Conservation (phyloP, 306 rosid species). For the Mucuna pruriens region DNA sequence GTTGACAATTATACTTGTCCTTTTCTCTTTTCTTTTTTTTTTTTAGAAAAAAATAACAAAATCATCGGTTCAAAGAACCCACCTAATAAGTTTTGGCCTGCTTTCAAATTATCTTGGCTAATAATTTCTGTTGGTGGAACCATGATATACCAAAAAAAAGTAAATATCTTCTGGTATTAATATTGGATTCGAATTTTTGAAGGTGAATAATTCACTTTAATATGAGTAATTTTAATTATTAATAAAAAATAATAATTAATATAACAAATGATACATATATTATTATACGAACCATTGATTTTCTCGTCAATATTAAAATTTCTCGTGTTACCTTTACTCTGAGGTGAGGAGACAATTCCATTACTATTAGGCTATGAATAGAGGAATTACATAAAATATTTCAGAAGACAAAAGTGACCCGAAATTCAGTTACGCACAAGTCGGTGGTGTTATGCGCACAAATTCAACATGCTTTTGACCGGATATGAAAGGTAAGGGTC, state of each 20-base stretch:
- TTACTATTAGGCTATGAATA: neutral
- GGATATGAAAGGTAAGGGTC: neutral
- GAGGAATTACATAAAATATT: neutral
- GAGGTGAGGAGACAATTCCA: neutral
- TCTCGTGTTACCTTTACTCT: neutral
- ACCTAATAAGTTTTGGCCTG: neutral
- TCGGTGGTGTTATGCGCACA: slow-evolving; percentile 25
- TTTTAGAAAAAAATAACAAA: neutral
- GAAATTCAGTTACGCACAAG: slow-evolving; percentile 23
- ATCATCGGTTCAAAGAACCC: neutral
- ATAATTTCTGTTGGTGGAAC: neutral
- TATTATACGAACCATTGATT: neutral
- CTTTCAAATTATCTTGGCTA: neutral
- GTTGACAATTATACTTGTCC: slow-evolving; percentile 20
- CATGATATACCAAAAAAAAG: neutral
- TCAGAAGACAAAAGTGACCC: neutral
- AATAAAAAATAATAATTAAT: too few species aligned
- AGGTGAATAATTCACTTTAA: neutral
- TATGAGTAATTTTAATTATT: neutral
- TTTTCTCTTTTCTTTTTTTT: neutral
- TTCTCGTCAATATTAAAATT: neutral
- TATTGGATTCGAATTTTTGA: neutral
- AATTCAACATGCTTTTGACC: slow-evolving; percentile 38
- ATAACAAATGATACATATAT: neutral
- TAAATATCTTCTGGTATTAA: neutral